These are phyloP conservation scores for Hymenoscyphus linearis DNA, from an alignment of 2,329 filamentous ascomycete genomes.

Conservation along the genomic window DNA sequence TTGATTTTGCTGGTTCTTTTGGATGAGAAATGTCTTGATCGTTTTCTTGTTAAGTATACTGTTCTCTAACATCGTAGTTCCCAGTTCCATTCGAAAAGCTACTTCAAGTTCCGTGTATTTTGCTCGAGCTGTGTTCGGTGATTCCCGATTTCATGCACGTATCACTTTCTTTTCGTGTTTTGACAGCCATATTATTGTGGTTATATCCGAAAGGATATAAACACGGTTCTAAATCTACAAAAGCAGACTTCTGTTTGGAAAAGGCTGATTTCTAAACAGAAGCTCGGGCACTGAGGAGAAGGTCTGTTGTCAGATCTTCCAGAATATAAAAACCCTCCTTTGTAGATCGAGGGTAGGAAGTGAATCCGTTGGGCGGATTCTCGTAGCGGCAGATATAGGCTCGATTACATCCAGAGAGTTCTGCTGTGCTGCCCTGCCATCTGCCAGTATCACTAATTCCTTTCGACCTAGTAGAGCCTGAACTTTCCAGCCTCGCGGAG, in stretches of 20 bases:
- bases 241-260: background rate
- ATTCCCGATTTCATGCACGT: background rate
- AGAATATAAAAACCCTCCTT: background rate
- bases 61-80: background rate
- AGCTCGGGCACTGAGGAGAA: background rate
- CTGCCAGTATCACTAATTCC: background rate
- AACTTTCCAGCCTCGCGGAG: no score
- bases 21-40: background rate
- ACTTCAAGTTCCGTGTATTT: background rate
- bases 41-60: background rate
- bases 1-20: background rate
- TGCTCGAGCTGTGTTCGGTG: background rate
- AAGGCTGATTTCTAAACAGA: background rate
- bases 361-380: background rate
- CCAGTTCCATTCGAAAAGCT: background rate
- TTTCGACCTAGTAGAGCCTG: background rate
- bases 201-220: background rate
- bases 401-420: background rate
- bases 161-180: background rate
- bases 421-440: background rate
- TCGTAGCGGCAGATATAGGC: background rate
- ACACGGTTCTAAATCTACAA: background rate
- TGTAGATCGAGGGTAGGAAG: background rate
- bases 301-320: background rate
- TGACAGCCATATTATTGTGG: background rate